Percentiles rank a stretch among this genome's conserved stretches.
phyloP scores from a whole-genome alignment of 1,284 basidiomycete species.

The Ceratobasidium sp. region DNA sequence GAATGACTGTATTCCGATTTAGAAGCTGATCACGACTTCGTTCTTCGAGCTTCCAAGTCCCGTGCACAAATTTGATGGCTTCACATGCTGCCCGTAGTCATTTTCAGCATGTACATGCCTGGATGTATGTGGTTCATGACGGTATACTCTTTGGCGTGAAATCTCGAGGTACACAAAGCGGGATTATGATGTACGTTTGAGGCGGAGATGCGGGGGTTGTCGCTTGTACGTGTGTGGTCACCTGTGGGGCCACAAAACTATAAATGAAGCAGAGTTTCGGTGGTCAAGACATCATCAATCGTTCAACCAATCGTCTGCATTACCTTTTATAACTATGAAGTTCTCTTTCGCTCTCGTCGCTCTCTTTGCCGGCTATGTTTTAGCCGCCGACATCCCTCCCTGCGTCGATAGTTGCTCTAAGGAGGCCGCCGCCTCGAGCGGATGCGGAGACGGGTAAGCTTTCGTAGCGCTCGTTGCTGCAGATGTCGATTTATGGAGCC shows the following conservation, averaged over 20 bases:
- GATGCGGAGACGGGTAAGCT: not conserved
- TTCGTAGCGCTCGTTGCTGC: not conserved
- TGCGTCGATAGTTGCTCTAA: not conserved
- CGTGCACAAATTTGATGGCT: not conserved
- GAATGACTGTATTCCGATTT: not conserved
- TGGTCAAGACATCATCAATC: not conserved
- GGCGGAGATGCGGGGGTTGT: not conserved
- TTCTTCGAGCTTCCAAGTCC: not conserved
- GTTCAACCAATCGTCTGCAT: not conserved
- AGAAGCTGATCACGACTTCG: not conserved
- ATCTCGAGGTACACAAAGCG: not conserved
- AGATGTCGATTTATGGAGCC: not conserved
- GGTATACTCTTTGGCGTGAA: not conserved
- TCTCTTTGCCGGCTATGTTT: constrained; percentile 4
- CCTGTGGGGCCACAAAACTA: not conserved
- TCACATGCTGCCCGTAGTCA: not conserved
- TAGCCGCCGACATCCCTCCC: not conserved
- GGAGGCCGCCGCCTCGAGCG: not conserved
- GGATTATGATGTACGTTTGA: not conserved
- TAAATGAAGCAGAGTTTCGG: not conserved
- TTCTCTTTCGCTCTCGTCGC: not conserved
- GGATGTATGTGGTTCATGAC: not conserved
- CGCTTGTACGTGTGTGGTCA: not conserved
- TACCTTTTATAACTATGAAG: not conserved
- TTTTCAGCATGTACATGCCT: not conserved